phyloP scores from a whole-genome alignment of 805 yeast genomes.

The Nakazawaea peltata region DNA sequence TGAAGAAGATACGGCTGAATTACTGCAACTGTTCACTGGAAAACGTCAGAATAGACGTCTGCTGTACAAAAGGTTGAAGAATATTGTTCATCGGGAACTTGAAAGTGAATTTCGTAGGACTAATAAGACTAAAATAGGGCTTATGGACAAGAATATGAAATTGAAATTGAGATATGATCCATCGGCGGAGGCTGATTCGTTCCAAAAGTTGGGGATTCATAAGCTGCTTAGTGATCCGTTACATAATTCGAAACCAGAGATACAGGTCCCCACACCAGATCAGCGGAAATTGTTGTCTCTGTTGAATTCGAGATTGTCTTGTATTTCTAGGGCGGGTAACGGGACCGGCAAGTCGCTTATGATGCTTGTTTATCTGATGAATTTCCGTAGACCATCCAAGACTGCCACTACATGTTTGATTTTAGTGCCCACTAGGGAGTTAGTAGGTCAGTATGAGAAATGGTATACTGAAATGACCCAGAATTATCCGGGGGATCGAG shows the following conservation, averaged over 20 bases:
- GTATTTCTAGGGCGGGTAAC: constrained; percentile 22
- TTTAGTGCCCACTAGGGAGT: constrained; percentile 17
- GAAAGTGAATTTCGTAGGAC: not conserved
- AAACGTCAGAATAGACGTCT: not conserved
- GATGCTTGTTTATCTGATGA: constrained; percentile 19
- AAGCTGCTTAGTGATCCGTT: not conserved
- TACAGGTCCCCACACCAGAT: constrained; percentile 18
- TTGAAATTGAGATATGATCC: constrained; percentile 9
- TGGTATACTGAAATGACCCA: constrained; percentile 12
- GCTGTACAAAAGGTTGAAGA: constrained; percentile 5
- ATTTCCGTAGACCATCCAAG: constrained; percentile 14
- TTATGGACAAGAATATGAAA: constrained; percentile 5
- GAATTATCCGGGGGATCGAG: constrained; percentile 4
- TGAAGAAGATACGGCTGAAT: too few relatives aligned
- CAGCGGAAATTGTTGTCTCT: constrained; percentile 21
- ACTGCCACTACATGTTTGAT: constrained; percentile 16
- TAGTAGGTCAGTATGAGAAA: constrained; percentile 18
- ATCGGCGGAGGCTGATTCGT: constrained; percentile 1
- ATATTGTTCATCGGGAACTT: constrained; percentile 3
- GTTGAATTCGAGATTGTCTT: constrained; percentile 18
- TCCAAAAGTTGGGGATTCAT: constrained; percentile 4
- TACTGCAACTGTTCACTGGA: too few relatives aligned
- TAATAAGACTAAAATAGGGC: constrained; percentile 2
- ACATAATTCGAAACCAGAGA: constrained; percentile 2
- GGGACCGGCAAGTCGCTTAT: constrained; percentile 24